Conservation (phyloP, 2,329 filamentous ascomycete genomes). For the Diatrype stigma region DNA sequence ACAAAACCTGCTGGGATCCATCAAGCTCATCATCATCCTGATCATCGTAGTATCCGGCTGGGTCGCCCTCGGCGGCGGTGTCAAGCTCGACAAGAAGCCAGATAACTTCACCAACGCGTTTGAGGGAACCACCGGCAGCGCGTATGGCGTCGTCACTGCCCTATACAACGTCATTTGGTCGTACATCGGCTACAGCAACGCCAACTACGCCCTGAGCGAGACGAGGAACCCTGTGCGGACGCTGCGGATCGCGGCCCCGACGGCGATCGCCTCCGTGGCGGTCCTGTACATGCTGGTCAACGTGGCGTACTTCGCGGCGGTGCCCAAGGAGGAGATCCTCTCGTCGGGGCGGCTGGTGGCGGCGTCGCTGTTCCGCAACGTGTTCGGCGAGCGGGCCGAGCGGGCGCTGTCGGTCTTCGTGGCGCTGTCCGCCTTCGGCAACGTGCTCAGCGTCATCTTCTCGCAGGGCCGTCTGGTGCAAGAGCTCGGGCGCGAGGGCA, state of each 20-base stretch:
- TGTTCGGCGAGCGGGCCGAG: constrained; percentile 55
- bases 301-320: constrained; percentile 61
- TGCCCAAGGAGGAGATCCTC: constrained; percentile 54
- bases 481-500: constrained; percentile 66
- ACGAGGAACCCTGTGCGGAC: constrained; percentile 52
- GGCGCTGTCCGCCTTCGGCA: constrained; percentile 57
- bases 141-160: constrained; percentile 52
- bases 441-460: constrained; percentile 58
- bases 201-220: constrained; percentile 58
- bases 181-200: constrained; percentile 62
- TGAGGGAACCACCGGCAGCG: constrained; percentile 39
- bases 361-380: constrained; percentile 56
- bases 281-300: constrained; percentile 61
- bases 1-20: constrained; percentile 54
- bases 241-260: constrained; percentile 50
- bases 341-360: constrained; percentile 58
- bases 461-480: constrained; percentile 56
- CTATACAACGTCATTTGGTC: constrained; percentile 57
- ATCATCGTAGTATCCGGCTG: constrained; percentile 60
- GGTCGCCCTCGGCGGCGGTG: constrained; percentile 49
- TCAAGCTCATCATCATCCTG: constrained; percentile 57
- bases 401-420: constrained; percentile 51
- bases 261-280: constrained; percentile 55
- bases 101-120: constrained; percentile 57
- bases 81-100: constrained; percentile 41